Conservation (phyloP, 1,284 basidiomycete species). For the Fomes fomentarius region DNA sequence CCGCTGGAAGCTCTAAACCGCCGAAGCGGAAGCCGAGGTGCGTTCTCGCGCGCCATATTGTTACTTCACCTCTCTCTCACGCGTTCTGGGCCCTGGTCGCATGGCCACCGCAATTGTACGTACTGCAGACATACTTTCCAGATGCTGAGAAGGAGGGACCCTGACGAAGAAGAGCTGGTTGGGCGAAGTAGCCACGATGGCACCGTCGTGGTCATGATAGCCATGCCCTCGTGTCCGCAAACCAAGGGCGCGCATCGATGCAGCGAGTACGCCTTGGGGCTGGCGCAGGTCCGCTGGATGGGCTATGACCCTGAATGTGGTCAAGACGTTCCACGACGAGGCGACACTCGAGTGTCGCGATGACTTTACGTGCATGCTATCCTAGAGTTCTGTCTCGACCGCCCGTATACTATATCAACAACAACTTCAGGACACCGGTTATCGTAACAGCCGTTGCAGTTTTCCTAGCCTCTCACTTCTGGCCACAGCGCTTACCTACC, state of each 20-base stretch:
- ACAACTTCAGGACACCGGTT: not conserved
- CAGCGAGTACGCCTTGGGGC: conserved; percentile 18
- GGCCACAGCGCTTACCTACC: not conserved
- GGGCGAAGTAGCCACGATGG: conserved; percentile 1
- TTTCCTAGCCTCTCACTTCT: not conserved
- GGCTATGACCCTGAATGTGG: not conserved
- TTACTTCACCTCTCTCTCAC: conserved; percentile 5
- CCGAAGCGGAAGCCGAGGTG: conserved; percentile 19
- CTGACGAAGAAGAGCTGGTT: not conserved
- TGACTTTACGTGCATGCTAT: not conserved
- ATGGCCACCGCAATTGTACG: conserved; percentile 3
- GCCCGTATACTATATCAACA: conserved; percentile 11
- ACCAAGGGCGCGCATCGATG: not conserved
- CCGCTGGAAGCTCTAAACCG: conserved; percentile 4
- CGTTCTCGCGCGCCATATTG: not conserved
- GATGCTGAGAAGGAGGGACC: conserved; percentile 1
- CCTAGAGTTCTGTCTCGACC: conserved; percentile 1
- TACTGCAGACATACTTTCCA: conserved; percentile 4
- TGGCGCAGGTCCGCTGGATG: conserved; percentile 8
- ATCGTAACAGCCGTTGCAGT: not conserved
- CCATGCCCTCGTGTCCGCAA: conserved; percentile 13
- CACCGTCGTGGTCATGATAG: conserved; percentile 19
- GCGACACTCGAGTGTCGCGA: not conserved
- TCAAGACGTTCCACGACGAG: not conserved
- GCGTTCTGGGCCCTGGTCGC: conserved; percentile 10